These are phyloP conservation scores for Clonostachys rhizophaga DNA, from an alignment of 2,329 filamentous ascomycete species.

Conservation along the genomic window DNA sequence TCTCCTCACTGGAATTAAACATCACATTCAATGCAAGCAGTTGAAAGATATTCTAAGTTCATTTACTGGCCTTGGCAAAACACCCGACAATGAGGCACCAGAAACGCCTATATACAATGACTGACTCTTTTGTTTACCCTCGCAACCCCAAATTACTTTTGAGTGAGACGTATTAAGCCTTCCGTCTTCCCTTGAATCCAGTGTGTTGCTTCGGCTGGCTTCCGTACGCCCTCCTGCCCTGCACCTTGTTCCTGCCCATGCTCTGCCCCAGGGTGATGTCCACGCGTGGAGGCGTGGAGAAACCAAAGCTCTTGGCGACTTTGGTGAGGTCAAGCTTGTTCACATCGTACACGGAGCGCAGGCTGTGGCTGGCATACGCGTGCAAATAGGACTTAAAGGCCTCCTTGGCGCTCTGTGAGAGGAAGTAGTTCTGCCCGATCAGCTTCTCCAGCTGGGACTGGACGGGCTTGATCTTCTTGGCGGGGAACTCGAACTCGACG, in stretches of 20 bases:
- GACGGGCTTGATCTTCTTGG: constrained; percentile 86
- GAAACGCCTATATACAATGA: too few relatives aligned
- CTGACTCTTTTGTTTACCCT: too few relatives aligned
- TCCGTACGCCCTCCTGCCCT: constrained; percentile 66
- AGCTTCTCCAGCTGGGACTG: constrained; percentile 91
- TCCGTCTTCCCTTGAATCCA: too few relatives aligned
- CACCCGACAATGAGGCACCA: too few relatives aligned
- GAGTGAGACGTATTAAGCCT: too few relatives aligned
- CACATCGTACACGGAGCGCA: constrained; percentile 65
- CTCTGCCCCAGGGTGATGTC: constrained; percentile 81
- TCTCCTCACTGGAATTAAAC: too few relatives aligned
- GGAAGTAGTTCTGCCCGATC: constrained; percentile 92
- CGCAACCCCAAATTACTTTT: too few relatives aligned
- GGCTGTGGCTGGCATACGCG: constrained; percentile 76
- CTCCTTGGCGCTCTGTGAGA: constrained; percentile 79
- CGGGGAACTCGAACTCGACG: constrained; percentile 92
- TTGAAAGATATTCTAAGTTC: too few relatives aligned
- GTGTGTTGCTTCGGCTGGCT: constrained; percentile 65
- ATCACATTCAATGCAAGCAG: too few relatives aligned
- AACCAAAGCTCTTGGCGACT: constrained; percentile 81
- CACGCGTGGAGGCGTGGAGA: constrained; percentile 72
- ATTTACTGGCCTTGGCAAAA: too few relatives aligned
- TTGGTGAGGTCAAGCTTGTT: constrained; percentile 80
- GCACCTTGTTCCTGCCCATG: constrained; percentile 64
- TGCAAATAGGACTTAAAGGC: constrained; percentile 89